Conservation (phyloP, 805 yeast species). For the Zygosaccharomyces bailii region DNA sequence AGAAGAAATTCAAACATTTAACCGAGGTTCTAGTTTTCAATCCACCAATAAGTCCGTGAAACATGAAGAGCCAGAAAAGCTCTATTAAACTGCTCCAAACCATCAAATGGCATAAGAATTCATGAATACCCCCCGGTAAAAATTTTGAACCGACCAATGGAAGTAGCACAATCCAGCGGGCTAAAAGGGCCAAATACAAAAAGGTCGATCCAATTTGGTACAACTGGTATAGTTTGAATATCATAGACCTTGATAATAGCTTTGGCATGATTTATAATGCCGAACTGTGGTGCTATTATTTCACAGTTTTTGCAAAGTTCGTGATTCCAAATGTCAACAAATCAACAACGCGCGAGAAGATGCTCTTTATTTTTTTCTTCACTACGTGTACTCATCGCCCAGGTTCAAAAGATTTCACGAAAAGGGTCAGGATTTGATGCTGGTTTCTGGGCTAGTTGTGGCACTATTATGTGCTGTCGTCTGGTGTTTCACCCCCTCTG, state of each 20-base stretch:
- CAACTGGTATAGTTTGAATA: conserved; percentile 27
- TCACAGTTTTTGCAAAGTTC: neutral
- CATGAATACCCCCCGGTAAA: conserved; percentile 70
- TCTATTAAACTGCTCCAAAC: conserved; percentile 23
- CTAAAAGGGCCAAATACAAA: conserved; percentile 29
- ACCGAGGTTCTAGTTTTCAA: conserved; percentile 20
- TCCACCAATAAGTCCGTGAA: conserved; percentile 22
- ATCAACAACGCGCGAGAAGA: neutral
- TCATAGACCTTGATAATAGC: conserved; percentile 13
- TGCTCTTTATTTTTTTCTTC: neutral
- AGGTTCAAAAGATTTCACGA: neutral
- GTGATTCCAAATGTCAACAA: neutral
- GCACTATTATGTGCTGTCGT: conserved; percentile 25
- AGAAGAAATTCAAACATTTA: conserved; percentile 30
- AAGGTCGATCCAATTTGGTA: conserved; percentile 28
- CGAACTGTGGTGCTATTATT: neutral
- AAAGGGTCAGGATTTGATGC: neutral
- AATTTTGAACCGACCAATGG: conserved; percentile 65
- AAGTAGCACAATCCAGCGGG: conserved; percentile 49
- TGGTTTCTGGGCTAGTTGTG: conserved; percentile 12
- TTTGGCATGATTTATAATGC: conserved; percentile 7
- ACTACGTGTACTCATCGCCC: conserved; percentile 4
- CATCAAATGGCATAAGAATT: conserved; percentile 43
- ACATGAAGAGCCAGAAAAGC: conserved; percentile 26
- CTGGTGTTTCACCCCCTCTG: conserved; percentile 59